Evolutionary conservation across 768 basidiomycete species (phyloP), one percentile per base, ranked within the genome.

Genomic region (Neoboletus magnificus): DNA sequence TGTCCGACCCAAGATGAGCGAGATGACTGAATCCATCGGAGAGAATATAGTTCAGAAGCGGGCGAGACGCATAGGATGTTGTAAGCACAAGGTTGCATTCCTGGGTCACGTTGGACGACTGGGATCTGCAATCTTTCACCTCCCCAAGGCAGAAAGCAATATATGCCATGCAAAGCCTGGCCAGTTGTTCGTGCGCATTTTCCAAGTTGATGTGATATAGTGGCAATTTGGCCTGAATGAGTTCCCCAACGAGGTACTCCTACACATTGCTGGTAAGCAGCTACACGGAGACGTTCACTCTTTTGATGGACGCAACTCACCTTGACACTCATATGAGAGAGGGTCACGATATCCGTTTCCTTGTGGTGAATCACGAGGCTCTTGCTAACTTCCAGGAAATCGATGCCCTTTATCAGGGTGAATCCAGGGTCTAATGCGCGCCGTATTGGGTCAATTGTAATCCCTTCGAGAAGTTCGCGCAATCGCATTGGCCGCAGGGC

Each of bases 321-420:
- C 45, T 56, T 63, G 12, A 64, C 49, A 40, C 62, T 64, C 58
- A 56, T 56, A n/a, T 61, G 62, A 23, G 62, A 57, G 0, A 52
- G 53, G 0, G 58, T 20, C 12, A 63, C 15, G 5, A 57, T 27
- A 11, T 61, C 62, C 0, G 55, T 64, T 5, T 60, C 50, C 3
- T 50, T 6, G 1, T 64, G 2, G 15, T 61, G 53, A n/a, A 50
- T 18, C 5, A 63, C 50, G 3, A 64, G 58, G 30, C 56, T 53
- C 22, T 22, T 43, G 29, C 50, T 12, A 8, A 51, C 33, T 5
- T 55, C 48, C 23, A 64, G 5, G 1, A 64, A 50, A 32, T 50
- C 10, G 11, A 2, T 3, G 0, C 11, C 44, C 1, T 40, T n/a
- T 1, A 61, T 48, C 10, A 48, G n/a, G 0, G 0, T 12, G 29